A percentile compares a stretch with the other conserved stretches of the same genome.
Evolutionary conservation across 768 basidiomycete genomes (phyloP).

Genomic region (Ramaria sp.): DNA sequence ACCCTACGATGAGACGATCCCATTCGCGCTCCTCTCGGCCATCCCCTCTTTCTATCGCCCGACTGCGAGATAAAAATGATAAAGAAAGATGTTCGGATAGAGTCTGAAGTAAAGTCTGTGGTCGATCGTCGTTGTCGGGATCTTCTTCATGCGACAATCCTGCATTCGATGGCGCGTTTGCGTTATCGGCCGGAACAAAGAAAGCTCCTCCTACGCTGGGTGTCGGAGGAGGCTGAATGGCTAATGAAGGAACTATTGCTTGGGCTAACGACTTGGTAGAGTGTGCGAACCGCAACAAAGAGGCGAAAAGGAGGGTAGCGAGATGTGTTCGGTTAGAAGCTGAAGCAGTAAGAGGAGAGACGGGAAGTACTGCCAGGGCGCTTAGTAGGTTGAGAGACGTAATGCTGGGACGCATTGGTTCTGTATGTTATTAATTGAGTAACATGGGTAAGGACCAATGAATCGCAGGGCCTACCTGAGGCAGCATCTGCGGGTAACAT

Average conservation of each 20-base stretch:
- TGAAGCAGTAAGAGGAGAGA: conserved; percentile 45
- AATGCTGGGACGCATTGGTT: conserved; percentile 35
- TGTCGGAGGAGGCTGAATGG: conserved; percentile 16
- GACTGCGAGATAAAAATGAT: conserved; percentile 65
- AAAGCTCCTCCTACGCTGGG: conserved; percentile 28
- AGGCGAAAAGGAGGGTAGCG: conserved; percentile 68
- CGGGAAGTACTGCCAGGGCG: conserved; percentile 54
- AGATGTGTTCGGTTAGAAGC: conserved; percentile 59
- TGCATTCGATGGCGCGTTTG: conserved; percentile 10
- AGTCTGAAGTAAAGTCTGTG: conserved; percentile 68
- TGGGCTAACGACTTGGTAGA: conserved; percentile 56
- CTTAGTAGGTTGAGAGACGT: conserved; percentile 47
- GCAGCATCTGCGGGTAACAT: conserved; percentile 51
- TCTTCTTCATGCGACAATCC: conserved; percentile 25
- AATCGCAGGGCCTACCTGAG: conserved; percentile 24
- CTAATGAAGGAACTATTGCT: conserved; percentile 39
- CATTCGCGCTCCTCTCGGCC: conserved; percentile 75
- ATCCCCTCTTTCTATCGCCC: conserved; percentile 44
- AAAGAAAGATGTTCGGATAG: conserved; percentile 86
- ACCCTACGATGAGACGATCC: conserved; percentile 81
- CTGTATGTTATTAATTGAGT: conserved; percentile 8
- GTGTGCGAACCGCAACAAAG: conserved; percentile 59
- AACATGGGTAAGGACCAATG: conserved; percentile 14
- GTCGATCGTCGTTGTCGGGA: conserved; percentile 32
- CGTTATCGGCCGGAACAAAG: conserved; percentile 67